Evolutionary conservation across 2,329 filamentous ascomycete species (phyloP).

Genomic region (Thielaviopsis punctulata): DNA sequence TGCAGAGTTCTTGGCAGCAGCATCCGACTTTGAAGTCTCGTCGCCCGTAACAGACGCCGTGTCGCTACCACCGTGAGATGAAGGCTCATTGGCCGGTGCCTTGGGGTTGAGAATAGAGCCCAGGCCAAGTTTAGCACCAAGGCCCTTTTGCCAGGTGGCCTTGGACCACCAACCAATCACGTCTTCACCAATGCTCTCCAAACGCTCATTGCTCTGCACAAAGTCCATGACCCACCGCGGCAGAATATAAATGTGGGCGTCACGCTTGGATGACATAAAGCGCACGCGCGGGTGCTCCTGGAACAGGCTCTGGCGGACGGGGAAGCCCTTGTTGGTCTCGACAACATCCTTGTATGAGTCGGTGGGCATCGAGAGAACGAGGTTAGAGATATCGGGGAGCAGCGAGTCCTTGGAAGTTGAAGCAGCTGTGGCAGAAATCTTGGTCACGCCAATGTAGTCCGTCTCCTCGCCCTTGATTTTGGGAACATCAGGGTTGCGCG

Average conservation of each 20-base stretch:
- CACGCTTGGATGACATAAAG: constrained; percentile 69
- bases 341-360: constrained; percentile 74
- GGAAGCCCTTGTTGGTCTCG: constrained; percentile 55
- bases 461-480: constrained; percentile 80
- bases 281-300: constrained; percentile 57
- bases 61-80: constrained; percentile 7
- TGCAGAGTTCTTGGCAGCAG: neutral
- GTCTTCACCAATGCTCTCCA: constrained; percentile 83
- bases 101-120: constrained; percentile 12
- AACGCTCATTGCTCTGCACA: constrained; percentile 57
- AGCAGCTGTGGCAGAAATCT: constrained; percentile 38
- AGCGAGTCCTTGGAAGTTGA: constrained; percentile 46
- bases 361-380: constrained; percentile 76
- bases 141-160: constrained; percentile 70
- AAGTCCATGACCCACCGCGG: constrained; percentile 83
- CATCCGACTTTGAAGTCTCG: neutral
- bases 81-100: constrained; percentile 1
- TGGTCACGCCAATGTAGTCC: constrained; percentile 71
- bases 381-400: constrained; percentile 50
- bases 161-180: constrained; percentile 94
- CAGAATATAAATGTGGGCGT: constrained; percentile 89
- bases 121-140: constrained; percentile 56
- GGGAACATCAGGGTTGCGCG: constrained; percentile 42
- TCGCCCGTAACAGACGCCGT: constrained; percentile 4
- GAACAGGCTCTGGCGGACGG: constrained; percentile 60